Conservation (phyloP, 345 rosid genomes). For the Physaria fendleri region DNA sequence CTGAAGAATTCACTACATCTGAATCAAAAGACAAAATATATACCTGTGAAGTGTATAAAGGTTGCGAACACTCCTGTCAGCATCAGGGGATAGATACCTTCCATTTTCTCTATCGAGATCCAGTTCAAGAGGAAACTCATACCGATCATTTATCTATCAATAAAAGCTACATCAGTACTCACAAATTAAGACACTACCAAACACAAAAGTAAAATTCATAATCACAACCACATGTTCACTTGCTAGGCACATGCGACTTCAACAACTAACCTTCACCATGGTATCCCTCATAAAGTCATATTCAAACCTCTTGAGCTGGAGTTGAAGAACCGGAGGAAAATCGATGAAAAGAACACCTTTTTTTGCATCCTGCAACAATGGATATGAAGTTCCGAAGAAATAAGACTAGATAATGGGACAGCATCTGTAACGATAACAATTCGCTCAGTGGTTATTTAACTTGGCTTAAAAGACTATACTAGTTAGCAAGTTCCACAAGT, state of each 20-base stretch:
- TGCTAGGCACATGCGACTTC: slow-evolving; percentile 1
- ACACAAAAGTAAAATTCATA: slow-evolving; percentile 4
- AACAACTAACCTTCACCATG: slow-evolving; percentile 79
- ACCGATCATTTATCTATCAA: slow-evolving; percentile 88
- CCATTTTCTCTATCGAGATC: slow-evolving; percentile 85
- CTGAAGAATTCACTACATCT: slow-evolving; percentile 1
- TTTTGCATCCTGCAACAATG: slow-evolving; percentile 74
- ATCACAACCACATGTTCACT: slow-evolving; percentile 7
- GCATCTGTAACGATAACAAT: background rate
- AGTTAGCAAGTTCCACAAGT: background rate
- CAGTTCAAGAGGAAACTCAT: slow-evolving; percentile 94
- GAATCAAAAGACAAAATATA: background rate
- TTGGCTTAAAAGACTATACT: background rate
- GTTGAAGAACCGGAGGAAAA: slow-evolving; percentile 97
- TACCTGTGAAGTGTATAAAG: slow-evolving; percentile 91
- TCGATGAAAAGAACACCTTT: slow-evolving; percentile 89
- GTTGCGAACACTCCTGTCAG: slow-evolving; percentile 89
- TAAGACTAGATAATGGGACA: slow-evolving; percentile 8
- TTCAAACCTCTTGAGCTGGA: slow-evolving; percentile 90
- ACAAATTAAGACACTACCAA: slow-evolving; percentile 16
- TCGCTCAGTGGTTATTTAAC: background rate
- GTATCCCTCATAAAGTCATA: slow-evolving; percentile 92
- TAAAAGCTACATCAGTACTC: slow-evolving; percentile 26
- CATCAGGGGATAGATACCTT: slow-evolving; percentile 88
- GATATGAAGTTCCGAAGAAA: background rate